Evolutionary conservation across 371 early-diverging fungal species (phyloP).

Genomic region (Apophysomyces ossiformis): DNA sequence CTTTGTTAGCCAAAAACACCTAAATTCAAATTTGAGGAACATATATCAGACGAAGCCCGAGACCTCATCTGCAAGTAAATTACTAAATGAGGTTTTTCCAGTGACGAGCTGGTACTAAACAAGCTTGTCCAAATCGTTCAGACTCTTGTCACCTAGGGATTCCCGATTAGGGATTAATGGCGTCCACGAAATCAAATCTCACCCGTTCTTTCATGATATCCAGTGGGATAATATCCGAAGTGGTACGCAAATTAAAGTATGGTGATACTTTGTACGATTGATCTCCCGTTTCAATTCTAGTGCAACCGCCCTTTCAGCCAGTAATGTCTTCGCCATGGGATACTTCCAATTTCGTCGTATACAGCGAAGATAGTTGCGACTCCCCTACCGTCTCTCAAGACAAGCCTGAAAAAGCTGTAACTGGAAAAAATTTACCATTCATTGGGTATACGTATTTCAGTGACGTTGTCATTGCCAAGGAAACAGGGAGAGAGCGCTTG

Average conservation of each 20-base stretch:
- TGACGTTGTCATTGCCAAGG: not conserved
- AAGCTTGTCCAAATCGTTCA: slow-evolving; percentile 22
- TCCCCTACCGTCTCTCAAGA: slow-evolving; percentile 33
- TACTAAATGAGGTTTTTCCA: slow-evolving; percentile 17
- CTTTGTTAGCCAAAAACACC: slow-evolving; percentile 13
- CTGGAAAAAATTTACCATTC: slow-evolving; percentile 79
- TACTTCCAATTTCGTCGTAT: slow-evolving; percentile 83
- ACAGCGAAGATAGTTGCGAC: slow-evolving; percentile 61
- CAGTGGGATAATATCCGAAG: slow-evolving; percentile 70
- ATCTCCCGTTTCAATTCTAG: slow-evolving; percentile 26
- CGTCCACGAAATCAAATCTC: slow-evolving; percentile 75
- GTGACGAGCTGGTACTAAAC: not conserved
- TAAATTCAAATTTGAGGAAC: slow-evolving; percentile 11
- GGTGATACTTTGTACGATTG: not conserved
- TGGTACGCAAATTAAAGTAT: slow-evolving; percentile 27
- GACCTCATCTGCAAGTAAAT: slow-evolving; percentile 76
- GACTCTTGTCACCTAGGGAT: slow-evolving; percentile 77
- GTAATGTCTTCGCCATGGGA: slow-evolving; percentile 81
- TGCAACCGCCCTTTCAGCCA: slow-evolving; percentile 84
- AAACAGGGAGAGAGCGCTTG: not conserved
- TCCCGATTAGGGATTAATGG: slow-evolving; percentile 76
- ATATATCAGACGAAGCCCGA: slow-evolving; percentile 75
- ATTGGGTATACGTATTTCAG: slow-evolving; percentile 79
- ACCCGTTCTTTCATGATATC: slow-evolving; percentile 86
- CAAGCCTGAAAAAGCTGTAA: slow-evolving; percentile 36